Evolutionary conservation across 2,329 filamentous ascomycete species (phyloP).

Genomic region (Fusarium xylarioides): DNA sequence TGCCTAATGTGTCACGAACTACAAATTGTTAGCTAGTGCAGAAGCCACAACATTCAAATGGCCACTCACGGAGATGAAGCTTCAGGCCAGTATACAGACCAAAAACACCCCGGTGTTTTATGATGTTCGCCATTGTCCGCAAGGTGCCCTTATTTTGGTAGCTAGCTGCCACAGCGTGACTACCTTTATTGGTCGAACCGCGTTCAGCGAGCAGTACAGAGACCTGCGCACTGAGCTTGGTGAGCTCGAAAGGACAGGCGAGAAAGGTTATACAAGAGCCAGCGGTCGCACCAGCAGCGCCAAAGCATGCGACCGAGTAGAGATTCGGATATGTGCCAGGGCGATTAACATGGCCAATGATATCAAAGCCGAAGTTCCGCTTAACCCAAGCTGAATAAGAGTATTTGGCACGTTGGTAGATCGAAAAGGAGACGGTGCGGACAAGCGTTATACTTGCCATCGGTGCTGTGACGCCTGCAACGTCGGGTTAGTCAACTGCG

Average conservation of each 20-base stretch:
- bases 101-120: slow-evolving; percentile 75
- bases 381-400: slow-evolving; percentile 76
- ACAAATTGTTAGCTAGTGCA: slow-evolving; percentile 1
- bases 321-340: slow-evolving; percentile 76
- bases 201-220: slow-evolving; percentile 75
- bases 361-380: slow-evolving; percentile 72
- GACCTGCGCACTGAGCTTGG: slow-evolving; percentile 88
- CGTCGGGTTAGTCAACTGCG: slow-evolving; percentile 17
- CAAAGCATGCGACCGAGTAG: slow-evolving; percentile 79
- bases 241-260: slow-evolving; percentile 88
- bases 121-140: slow-evolving; percentile 78
- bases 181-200: slow-evolving; percentile 52
- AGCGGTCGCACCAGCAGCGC: slow-evolving; percentile 79
- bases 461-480: slow-evolving; percentile 77
- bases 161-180: slow-evolving; percentile 69
- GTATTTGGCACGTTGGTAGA: slow-evolving; percentile 82
- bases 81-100: slow-evolving; percentile 85
- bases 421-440: slow-evolving; percentile 80
- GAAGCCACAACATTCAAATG: neutral
- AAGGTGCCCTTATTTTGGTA: slow-evolving; percentile 83
- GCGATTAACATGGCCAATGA: slow-evolving; percentile 76
- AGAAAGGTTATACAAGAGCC: slow-evolving; percentile 82
- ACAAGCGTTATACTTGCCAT: slow-evolving; percentile 81
- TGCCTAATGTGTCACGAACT: slow-evolving; percentile 86
- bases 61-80: slow-evolving; percentile 75